phyloP scores from a whole-genome alignment of 2,329 filamentous ascomycete species.

The Diaporthe amygdali region DNA sequence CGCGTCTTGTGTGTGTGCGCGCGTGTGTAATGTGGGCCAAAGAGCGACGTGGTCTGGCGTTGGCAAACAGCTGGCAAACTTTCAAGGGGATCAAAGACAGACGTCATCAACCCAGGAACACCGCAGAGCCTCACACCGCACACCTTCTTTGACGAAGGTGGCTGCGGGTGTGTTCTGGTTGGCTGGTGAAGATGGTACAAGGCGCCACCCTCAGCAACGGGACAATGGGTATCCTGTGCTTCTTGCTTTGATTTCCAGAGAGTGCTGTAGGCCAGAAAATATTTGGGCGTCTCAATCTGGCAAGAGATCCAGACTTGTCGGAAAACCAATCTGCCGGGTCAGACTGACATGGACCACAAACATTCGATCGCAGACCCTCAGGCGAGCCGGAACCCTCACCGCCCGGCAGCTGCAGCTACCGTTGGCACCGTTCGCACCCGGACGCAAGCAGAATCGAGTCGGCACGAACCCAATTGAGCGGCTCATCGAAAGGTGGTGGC shows the following conservation, averaged over 20 bases:
- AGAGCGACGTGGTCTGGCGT: slow-evolving; percentile 5
- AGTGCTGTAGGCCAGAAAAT: not conserved
- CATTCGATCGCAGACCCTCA: slow-evolving; percentile 7
- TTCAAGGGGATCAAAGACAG: not conserved
- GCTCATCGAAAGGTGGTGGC: slow-evolving; percentile 20
- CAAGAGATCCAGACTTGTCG: not conserved
- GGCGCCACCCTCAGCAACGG: not conserved
- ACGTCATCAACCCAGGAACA: not conserved
- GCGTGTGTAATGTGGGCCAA: slow-evolving; percentile 5
- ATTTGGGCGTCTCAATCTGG: not conserved
- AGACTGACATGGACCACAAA: not conserved
- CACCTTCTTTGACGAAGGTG: not conserved
- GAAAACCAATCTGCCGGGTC: slow-evolving; percentile 20
- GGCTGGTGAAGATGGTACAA: not conserved
- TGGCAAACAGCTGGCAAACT: slow-evolving; percentile 8
- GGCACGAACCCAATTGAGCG: not conserved
- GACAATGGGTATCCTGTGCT: not conserved
- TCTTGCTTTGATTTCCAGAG: not conserved
- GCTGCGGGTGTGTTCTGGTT: not conserved
- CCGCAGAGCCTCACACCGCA: not conserved
- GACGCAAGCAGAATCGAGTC: not conserved
- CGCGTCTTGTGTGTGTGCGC: not conserved
- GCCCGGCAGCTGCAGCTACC: not conserved
- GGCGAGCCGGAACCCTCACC: slow-evolving; percentile 8
- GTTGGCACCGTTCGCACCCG: not conserved